These are phyloP conservation scores for Tagetes patula DNA, from an alignment of 129 eudicot genomes.

Conservation along the genomic window DNA sequence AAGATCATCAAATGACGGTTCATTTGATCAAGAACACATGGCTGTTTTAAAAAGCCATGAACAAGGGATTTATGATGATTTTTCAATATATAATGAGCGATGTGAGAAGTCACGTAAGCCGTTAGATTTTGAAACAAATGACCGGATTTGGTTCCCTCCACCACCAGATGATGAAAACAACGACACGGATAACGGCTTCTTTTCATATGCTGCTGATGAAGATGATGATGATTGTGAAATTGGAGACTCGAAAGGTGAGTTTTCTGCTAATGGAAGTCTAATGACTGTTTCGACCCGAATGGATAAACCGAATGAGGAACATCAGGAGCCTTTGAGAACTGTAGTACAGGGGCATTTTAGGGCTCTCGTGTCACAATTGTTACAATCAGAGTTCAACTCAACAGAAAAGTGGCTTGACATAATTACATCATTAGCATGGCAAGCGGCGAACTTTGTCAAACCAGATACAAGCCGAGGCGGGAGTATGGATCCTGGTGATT, in stretches of 20 bases:
- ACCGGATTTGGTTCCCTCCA: conserved; percentile 87
- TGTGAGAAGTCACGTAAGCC: conserved; percentile 44
- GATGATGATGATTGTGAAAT: conserved; percentile 50
- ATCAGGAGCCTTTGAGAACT: conserved; percentile 55
- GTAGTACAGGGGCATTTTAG: conserved; percentile 83
- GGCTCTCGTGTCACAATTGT: conserved; percentile 85
- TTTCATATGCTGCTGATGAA: conserved; percentile 66
- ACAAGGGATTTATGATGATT: conserved; percentile 46
- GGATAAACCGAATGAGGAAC: conserved; percentile 43
- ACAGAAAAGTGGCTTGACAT: conserved; percentile 74
- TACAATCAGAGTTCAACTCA: conserved; percentile 65
- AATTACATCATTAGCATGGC: conserved; percentile 78
- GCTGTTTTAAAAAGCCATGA: conserved; percentile 55
- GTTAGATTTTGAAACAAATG: conserved; percentile 74
- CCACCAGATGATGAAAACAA: conserved; percentile 55
- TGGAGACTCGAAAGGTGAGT: conserved; percentile 45
- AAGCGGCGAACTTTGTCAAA: conserved; percentile 88
- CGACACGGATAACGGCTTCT: conserved; percentile 48
- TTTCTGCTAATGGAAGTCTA: conserved; percentile 47
- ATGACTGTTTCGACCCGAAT: conserved; percentile 28
- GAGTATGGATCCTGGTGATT: conserved; percentile 95
- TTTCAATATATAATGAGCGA: conserved; percentile 34
- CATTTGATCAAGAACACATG: conserved; percentile 44
- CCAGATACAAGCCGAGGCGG: conserved; percentile 95
- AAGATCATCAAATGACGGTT: conserved; percentile 51